Conservation (phyloP, 768 basidiomycete species). For the Termitomyces sp. region DNA sequence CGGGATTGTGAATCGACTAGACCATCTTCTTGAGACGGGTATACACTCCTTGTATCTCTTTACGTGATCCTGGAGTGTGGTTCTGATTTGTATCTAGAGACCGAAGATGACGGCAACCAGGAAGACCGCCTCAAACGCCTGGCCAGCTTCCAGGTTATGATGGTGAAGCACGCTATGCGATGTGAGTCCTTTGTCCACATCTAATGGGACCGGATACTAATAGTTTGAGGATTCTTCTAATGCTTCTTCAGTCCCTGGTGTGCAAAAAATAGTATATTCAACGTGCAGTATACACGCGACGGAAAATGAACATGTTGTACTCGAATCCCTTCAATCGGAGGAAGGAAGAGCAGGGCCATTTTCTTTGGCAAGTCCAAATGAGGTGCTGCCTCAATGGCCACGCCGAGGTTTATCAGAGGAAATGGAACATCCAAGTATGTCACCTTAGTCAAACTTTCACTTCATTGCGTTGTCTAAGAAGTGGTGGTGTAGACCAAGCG, state of each 20-base stretch:
- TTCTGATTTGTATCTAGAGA: conserved; percentile 32
- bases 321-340: conserved; percentile 63
- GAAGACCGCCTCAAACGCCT: conserved; percentile 79
- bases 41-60: conserved; percentile 14
- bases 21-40: conserved; percentile 80
- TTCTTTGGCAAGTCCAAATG: conserved; percentile 56
- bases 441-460: neutral
- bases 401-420: conserved; percentile 73
- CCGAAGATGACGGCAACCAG: conserved; percentile 53
- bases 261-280: conserved; percentile 86
- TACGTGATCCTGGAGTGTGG: neutral
- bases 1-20: conserved; percentile 87
- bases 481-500: conserved; percentile 42
- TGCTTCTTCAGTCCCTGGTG: conserved; percentile 61
- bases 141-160: conserved; percentile 82
- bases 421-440: conserved; percentile 51
- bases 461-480: conserved; percentile 1
- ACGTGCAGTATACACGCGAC: conserved; percentile 93
- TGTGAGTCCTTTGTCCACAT: conserved; percentile 48
- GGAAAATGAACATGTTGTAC: conserved; percentile 93
- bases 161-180: conserved; percentile 94
- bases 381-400: conserved; percentile 80
- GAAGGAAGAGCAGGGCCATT: conserved; percentile 65
- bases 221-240: conserved; percentile 2
- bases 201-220: neutral